phyloP scores from a whole-genome alignment of 106 monocot genomes.

The Alisma plantagoaquatica region DNA sequence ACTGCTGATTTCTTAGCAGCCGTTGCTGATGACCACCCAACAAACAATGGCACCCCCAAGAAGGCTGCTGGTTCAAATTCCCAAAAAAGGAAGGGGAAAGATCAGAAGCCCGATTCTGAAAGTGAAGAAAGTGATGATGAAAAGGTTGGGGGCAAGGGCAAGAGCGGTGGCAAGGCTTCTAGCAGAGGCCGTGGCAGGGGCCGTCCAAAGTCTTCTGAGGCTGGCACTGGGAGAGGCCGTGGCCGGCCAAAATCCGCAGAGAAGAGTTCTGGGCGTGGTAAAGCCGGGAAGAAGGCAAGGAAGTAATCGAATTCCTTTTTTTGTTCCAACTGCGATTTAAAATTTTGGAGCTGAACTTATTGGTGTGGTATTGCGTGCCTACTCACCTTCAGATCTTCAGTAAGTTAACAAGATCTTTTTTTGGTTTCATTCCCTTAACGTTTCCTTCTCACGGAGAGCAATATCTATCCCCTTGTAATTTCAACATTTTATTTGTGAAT shows the following conservation, averaged over 20 bases:
- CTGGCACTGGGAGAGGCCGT: slow-evolving; percentile 3
- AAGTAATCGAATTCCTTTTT: too few relatives aligned
- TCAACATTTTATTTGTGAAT: too few relatives aligned
- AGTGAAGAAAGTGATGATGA: slow-evolving; percentile 19
- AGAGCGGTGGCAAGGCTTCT: slow-evolving; percentile 31
- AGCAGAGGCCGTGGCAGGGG: slow-evolving; percentile 32
- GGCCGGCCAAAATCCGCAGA: slow-evolving; percentile 8
- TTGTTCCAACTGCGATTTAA: too few relatives aligned
- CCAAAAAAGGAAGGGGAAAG: slow-evolving; percentile 42
- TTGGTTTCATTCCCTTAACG: too few relatives aligned
- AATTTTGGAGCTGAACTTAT: too few relatives aligned
- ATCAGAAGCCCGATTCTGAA: slow-evolving; percentile 26
- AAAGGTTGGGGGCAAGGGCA: slow-evolving; percentile 17
- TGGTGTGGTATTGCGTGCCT: too few relatives aligned
- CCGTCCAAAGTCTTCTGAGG: slow-evolving; percentile 12
- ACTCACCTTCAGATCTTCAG: too few relatives aligned
- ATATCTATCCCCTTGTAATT: too few relatives aligned
- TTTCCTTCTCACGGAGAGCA: too few relatives aligned
- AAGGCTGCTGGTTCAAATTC: slow-evolving; percentile 24
- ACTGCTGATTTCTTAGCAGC: not conserved
- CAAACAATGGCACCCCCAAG: slow-evolving; percentile 11
- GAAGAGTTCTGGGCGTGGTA: slow-evolving; percentile 11
- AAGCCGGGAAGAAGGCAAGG: slow-evolving; percentile 7
- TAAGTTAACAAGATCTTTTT: too few relatives aligned
- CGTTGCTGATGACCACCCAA: not conserved